Evolutionary conservation across 2,329 filamentous ascomycete species (phyloP).

Genomic region (Remersonia thermophila): DNA sequence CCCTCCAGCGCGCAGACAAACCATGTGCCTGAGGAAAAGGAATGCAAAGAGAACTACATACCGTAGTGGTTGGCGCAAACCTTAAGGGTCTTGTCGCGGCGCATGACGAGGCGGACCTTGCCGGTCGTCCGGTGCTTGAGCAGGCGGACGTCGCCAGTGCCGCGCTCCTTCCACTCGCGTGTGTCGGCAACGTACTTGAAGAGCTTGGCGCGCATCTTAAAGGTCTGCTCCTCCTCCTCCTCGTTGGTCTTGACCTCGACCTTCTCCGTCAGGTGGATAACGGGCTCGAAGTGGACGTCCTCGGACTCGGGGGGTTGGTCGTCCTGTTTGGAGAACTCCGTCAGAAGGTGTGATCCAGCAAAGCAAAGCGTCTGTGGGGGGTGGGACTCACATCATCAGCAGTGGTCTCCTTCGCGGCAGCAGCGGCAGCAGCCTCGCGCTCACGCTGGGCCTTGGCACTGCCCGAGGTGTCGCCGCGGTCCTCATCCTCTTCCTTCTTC

Average conservation of each 20-base stretch:
- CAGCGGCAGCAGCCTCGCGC: conserved; percentile 29
- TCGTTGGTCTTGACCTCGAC: conserved; percentile 97
- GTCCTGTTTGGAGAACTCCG: conserved; percentile 34
- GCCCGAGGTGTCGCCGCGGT: conserved; percentile 75
- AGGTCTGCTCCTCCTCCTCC: conserved; percentile 90
- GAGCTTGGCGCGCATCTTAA: conserved; percentile 99
- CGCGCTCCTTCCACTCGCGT: conserved; percentile 98
- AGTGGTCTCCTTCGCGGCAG: conserved; percentile 40
- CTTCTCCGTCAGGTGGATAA: conserved; percentile 91
- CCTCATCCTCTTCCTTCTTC: conserved; percentile 75
- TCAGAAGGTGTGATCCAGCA: conserved; percentile 4
- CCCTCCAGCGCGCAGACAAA: no score
- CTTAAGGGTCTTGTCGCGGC: conserved; percentile 98
- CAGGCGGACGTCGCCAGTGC: conserved; percentile 89
- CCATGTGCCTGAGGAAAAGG: no score
- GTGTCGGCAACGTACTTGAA: conserved; percentile 93
- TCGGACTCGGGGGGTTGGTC: conserved; percentile 76
- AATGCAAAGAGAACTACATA: conserved; percentile 41
- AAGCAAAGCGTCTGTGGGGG: conserved; percentile 2
- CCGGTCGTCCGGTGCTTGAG: conserved; percentile 98
- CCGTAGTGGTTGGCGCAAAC: conserved; percentile 99
- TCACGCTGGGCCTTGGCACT: conserved; percentile 70
- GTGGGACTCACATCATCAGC: conserved; percentile 33
- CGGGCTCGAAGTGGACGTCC: conserved; percentile 94
- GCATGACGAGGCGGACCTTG: conserved; percentile 97